Evolutionary conservation across 176 grass and related monocot species (phyloP).

Genomic region (Carex kokanica): DNA sequence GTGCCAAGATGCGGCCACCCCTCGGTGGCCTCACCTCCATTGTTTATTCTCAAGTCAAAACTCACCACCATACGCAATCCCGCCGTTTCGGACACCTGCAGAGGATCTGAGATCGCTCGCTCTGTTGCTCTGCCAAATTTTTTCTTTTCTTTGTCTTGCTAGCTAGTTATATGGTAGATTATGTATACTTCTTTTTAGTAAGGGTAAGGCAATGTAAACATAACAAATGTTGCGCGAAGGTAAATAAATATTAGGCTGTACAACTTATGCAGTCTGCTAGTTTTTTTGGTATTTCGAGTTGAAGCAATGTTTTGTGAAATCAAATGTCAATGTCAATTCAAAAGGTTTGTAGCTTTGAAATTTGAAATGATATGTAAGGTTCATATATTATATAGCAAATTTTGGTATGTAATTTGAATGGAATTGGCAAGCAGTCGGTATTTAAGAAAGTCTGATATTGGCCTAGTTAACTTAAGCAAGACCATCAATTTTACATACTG

Average conservation of each 20-base stretch:
- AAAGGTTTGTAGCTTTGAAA: background rate
- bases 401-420: background rate
- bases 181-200: constrained; percentile 15
- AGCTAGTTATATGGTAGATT: constrained; percentile 16
- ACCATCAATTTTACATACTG: background rate
- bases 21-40: constrained; percentile 89
- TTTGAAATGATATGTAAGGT: background rate
- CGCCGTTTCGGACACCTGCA: constrained; percentile 27
- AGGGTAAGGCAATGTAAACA: constrained; percentile 22
- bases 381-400: background rate
- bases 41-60: constrained; percentile 56
- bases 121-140: background rate
- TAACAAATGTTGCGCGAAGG: constrained; percentile 1
- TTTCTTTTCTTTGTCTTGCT: background rate
- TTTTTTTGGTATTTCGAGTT: background rate
- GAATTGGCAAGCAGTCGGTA: background rate
- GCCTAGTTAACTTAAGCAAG: background rate
- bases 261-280: constrained; percentile 15
- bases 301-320: background rate
- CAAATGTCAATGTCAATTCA: background rate
- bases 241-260: constrained; percentile 33
- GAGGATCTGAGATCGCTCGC: background rate
- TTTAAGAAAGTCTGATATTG: background rate
- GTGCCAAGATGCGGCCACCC: constrained; percentile 86
- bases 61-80: constrained; percentile 30